These are phyloP conservation scores for Talaromyces sp. DNA, from an alignment of 2,329 filamentous ascomycete species.

Conservation along the genomic window DNA sequence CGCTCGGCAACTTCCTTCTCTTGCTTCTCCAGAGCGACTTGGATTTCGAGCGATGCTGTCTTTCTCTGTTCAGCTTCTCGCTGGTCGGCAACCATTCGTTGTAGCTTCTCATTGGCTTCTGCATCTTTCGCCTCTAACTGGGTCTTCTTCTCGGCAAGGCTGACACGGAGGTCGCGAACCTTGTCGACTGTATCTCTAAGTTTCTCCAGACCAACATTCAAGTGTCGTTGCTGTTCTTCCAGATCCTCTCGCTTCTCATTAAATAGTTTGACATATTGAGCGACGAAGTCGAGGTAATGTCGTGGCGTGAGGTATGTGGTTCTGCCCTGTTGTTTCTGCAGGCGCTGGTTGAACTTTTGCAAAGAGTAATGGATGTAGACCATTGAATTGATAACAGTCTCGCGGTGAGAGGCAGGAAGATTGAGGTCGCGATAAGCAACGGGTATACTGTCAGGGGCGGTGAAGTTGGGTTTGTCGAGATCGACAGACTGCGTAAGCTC, in stretches of 20 bases:
- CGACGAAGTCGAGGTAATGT: conserved; percentile 96
- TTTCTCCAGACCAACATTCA: conserved; percentile 98
- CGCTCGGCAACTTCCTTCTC: conserved; percentile 81
- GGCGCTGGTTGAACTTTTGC: conserved; percentile 79
- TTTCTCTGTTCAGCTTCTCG: conserved; percentile 90
- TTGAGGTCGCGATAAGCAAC: conserved; percentile 83
- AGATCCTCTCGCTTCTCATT: conserved; percentile 98
- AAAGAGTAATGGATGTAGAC: conserved; percentile 97
- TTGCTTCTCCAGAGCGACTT: conserved; percentile 80
- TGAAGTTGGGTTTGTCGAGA: conserved; percentile 81
- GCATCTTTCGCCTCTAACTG: conserved; percentile 91
- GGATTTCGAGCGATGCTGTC: conserved; percentile 81
- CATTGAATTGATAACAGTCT: conserved; percentile 95
- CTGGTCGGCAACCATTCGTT: conserved; percentile 95
- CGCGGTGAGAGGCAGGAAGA: conserved; percentile 83
- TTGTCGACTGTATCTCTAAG: conserved; percentile 95
- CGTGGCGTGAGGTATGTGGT: conserved; percentile 90
- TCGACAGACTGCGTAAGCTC: conserved; percentile 97
- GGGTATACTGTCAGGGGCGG: conserved; percentile 84
- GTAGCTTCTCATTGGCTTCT: conserved; percentile 94
- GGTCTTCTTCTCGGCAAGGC: conserved; percentile 88
- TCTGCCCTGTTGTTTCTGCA: conserved; percentile 88
- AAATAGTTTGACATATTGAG: conserved; percentile 95
- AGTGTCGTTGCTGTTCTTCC: conserved; percentile 95
- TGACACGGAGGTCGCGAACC: conserved; percentile 84